These are phyloP conservation scores for Tympanopsis confertula DNA, from an alignment of 2,329 filamentous ascomycete genomes.

Conservation along the genomic window DNA sequence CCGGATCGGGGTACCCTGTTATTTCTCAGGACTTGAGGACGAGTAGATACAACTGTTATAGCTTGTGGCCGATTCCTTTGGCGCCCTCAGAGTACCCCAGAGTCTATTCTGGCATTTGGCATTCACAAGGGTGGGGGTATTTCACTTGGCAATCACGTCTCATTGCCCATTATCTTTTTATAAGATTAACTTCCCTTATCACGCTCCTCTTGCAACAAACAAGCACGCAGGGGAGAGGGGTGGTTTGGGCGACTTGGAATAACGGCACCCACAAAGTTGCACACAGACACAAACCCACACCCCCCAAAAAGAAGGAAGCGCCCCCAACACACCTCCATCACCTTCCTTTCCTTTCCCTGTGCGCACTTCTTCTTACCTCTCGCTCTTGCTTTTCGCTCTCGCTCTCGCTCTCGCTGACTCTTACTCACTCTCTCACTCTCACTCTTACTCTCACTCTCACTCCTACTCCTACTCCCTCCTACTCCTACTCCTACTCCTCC, in stretches of 20 bases:
- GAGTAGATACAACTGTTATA: conserved; percentile 26
- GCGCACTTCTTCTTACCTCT: not conserved
- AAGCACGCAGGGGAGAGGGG: too few relatives aligned
- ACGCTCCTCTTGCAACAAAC: too few relatives aligned
- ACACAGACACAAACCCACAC: not conserved
- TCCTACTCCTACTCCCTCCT: too few relatives aligned
- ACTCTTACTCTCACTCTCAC: too few relatives aligned
- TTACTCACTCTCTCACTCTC: too few relatives aligned
- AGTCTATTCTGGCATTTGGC: not conserved
- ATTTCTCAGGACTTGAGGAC: conserved; percentile 9
- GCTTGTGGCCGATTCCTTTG: conserved; percentile 26
- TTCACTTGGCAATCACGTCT: conserved; percentile 23
- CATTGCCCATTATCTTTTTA: too few relatives aligned
- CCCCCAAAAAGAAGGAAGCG: not conserved
- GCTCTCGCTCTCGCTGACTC: too few relatives aligned
- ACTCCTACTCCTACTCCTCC: too few relatives aligned
- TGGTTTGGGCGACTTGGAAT: too few relatives aligned
- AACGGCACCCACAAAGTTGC: too few relatives aligned
- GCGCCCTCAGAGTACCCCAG: too few relatives aligned
- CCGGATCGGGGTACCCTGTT: conserved; percentile 8
- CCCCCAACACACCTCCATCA: not conserved
- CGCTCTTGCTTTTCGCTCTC: not conserved
- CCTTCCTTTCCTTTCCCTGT: not conserved
- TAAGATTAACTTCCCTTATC: too few relatives aligned
- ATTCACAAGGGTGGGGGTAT: conserved; percentile 1